These are phyloP conservation scores for Pseudozyma thailandica DNA, from an alignment of 1,284 basidiomycete genomes.

Conservation along the genomic window DNA sequence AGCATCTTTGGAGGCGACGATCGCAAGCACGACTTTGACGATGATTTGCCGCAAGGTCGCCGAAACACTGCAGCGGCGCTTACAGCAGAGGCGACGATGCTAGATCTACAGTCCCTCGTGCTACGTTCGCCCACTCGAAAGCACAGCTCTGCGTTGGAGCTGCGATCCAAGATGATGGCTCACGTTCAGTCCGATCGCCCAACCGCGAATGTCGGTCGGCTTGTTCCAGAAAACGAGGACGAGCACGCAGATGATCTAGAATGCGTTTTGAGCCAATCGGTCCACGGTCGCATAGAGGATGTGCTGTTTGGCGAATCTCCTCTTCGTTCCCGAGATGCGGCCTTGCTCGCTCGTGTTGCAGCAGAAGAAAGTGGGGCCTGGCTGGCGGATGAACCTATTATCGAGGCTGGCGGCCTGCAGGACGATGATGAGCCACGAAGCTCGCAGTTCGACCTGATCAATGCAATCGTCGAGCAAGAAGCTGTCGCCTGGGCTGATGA, in stretches of 20 bases:
- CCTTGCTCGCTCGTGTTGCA: slow-evolving; percentile 26
- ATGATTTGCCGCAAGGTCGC: slow-evolving; percentile 37
- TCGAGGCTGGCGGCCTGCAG: slow-evolving; percentile 46
- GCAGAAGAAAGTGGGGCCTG: slow-evolving; percentile 39
- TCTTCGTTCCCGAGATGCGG: slow-evolving; percentile 26
- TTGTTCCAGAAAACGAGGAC: slow-evolving; percentile 29
- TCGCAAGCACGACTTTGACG: slow-evolving; percentile 39
- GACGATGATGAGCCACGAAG: slow-evolving; percentile 49
- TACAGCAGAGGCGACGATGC: neutral
- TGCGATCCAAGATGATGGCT: slow-evolving; percentile 1
- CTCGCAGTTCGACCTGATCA: slow-evolving; percentile 56
- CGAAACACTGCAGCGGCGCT: neutral
- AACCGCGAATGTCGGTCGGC: slow-evolving; percentile 35
- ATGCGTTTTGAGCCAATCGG: slow-evolving; percentile 32
- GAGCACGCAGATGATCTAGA: slow-evolving; percentile 49
- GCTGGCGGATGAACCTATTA: slow-evolving; percentile 40
- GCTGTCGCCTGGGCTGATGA: slow-evolving; percentile 63
- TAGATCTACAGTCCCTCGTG: slow-evolving; percentile 14
- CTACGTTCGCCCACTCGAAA: slow-evolving; percentile 1
- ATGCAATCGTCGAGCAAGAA: slow-evolving; percentile 36
- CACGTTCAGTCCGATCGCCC: slow-evolving; percentile 26
- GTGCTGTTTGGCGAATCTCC: slow-evolving; percentile 18
- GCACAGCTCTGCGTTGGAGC: neutral
- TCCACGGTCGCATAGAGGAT: slow-evolving; percentile 17
- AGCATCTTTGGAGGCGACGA: slow-evolving; percentile 57